Percentiles rank a stretch among this genome's conserved stretches.
These are phyloP conservation scores for Wallacemonas sp. DNA, from an alignment of 208 protist genomes.

Conservation along the genomic window DNA sequence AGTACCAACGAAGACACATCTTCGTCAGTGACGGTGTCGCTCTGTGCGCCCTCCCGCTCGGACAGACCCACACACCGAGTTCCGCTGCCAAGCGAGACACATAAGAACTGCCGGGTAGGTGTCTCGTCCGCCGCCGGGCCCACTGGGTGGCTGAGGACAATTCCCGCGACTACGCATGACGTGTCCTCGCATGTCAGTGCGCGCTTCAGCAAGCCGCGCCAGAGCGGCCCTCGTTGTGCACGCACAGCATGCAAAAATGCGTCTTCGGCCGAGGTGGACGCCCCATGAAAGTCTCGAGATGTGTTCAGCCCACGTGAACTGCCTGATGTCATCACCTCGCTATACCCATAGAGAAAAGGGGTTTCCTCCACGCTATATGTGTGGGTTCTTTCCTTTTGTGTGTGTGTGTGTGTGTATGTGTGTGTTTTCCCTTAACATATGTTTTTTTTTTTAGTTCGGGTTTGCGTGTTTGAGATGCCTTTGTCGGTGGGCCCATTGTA, in stretches of 20 bases:
- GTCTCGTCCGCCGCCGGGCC: not conserved
- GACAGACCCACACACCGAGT: slow-evolving; percentile 62
- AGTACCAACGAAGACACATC: slow-evolving; percentile 23
- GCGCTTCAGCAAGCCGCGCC: slow-evolving; percentile 14
- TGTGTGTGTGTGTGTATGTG: no score
- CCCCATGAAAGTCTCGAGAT: no score
- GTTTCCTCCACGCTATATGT: no score
- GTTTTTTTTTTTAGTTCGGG: no score
- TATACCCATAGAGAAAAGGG: no score
- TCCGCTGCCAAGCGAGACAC: slow-evolving; percentile 77
- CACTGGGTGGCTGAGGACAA: slow-evolving; percentile 36
- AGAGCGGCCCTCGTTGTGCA: slow-evolving; percentile 13
- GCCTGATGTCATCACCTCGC: no score
- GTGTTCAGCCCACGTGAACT: no score
- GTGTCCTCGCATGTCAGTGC: slow-evolving; percentile 4
- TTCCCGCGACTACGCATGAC: slow-evolving; percentile 38
- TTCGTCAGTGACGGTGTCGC: not conserved
- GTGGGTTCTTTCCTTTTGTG: no score
- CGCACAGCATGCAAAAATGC: slow-evolving; percentile 13
- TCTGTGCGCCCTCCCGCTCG: not conserved
- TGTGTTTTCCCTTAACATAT: no score
- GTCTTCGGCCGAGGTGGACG: not conserved
- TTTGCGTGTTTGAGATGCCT: no score
- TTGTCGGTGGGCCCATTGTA: no score
- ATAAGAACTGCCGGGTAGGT: slow-evolving; percentile 42